Conservation (phyloP, 1,284 basidiomycete genomes). For the Ustilago loliicola region DNA sequence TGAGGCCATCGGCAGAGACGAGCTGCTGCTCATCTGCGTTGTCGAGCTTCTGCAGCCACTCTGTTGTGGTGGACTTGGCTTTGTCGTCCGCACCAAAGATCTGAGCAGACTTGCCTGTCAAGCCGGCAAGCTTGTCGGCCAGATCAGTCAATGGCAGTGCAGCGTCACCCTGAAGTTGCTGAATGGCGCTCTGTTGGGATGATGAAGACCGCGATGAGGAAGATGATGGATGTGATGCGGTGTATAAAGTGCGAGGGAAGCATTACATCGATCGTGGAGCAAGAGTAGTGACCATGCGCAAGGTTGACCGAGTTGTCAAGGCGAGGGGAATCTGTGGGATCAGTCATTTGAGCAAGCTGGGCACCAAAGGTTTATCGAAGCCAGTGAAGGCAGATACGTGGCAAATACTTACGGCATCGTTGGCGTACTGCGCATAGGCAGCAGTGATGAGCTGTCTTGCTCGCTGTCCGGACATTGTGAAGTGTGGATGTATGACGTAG, state of each 20-base stretch:
- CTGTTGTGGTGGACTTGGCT: conserved; percentile 37
- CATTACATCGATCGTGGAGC: background rate
- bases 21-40: conserved; percentile 48
- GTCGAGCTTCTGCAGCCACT: conserved; percentile 53
- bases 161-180: conserved; percentile 48
- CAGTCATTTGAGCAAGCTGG: conserved; percentile 47
- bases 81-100: conserved; percentile 50
- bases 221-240: background rate
- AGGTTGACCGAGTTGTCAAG: conserved; percentile 18
- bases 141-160: conserved; percentile 44
- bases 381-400: background rate
- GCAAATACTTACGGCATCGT: conserved; percentile 46
- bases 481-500: conserved; percentile 11
- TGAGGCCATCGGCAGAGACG: conserved; percentile 53
- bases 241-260: background rate
- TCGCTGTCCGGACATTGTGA: conserved; percentile 47
- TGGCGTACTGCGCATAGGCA: conserved; percentile 56
- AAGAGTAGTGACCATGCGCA: background rate
- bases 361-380: background rate
- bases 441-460: conserved; percentile 52
- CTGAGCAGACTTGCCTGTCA: conserved; percentile 46
- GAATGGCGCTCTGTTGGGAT: conserved; percentile 43
- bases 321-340: conserved; percentile 40
- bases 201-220: conserved; percentile 3
- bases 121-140: conserved; percentile 43